These are phyloP conservation scores for Fusarium anthophilum DNA, from an alignment of 2,329 filamentous ascomycete genomes.

Conservation along the genomic window DNA sequence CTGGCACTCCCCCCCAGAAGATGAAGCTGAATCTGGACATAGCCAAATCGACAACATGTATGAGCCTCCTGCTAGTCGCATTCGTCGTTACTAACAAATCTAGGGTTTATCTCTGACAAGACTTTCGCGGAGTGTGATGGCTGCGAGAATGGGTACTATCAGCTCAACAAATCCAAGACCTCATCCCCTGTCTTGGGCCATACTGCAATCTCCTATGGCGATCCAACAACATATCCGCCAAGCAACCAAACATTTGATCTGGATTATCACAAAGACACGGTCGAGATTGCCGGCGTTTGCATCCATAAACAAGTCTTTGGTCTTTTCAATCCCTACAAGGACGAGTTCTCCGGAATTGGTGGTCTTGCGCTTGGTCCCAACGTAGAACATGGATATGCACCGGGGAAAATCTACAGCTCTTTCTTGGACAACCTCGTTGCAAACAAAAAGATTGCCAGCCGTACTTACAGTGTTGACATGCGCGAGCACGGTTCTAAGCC, in stretches of 20 bases:
- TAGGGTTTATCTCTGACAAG: not conserved
- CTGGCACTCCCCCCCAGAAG: not conserved
- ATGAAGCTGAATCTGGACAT: not conserved
- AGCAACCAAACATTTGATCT: rapidly evolving
- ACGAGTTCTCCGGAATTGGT: not conserved
- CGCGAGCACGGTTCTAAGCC: not conserved
- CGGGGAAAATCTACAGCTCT: not conserved
- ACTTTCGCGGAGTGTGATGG: not conserved
- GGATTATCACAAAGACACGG: rapidly evolving
- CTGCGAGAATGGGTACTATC: not conserved
- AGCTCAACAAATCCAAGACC: not conserved
- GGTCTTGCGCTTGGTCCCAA: not conserved
- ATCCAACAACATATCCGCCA: not conserved
- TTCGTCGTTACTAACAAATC: rapidly evolving
- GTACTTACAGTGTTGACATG: not conserved
- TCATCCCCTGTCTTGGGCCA: not conserved
- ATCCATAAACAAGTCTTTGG: not conserved
- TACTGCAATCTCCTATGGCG: rapidly evolving
- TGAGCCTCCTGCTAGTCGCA: rapidly evolving
- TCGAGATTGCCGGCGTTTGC: rapidly evolving
- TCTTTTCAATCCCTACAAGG: not conserved
- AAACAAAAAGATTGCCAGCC: not conserved
- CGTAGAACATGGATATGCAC: rapidly evolving
- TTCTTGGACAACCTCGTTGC: not conserved
- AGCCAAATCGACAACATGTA: not conserved